These are phyloP conservation scores for Tricholoma sp. DNA, from an alignment of 768 basidiomycete species.

Conservation along the genomic window DNA sequence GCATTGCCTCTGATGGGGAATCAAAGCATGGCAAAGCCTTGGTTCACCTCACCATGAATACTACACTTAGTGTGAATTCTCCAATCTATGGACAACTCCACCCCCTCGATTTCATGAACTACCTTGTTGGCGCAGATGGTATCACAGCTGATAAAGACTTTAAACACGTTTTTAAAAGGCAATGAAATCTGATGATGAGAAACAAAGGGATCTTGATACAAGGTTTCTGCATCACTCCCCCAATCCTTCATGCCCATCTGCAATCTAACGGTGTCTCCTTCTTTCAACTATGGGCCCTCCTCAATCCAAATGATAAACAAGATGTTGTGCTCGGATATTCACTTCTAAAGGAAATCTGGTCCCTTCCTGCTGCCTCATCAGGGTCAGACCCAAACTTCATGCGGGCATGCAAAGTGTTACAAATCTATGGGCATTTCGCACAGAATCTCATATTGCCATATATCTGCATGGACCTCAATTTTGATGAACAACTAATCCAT, in stretches of 20 bases:
- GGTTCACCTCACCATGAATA: conserved; percentile 8
- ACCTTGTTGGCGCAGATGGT: conserved; percentile 24
- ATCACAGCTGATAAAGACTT: conserved; percentile 26
- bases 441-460: conserved; percentile 26
- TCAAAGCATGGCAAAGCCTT: conserved; percentile 10
- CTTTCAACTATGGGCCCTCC: conserved; percentile 14
- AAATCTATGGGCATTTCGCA: conserved; percentile 17
- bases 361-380: conserved; percentile 12
- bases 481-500: conserved; percentile 28
- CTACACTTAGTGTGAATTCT: conserved; percentile 4
- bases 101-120: conserved; percentile 20
- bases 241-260: conserved; percentile 12
- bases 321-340: conserved; percentile 24
- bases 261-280: conserved; percentile 10
- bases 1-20: conserved; percentile 15
- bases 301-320: conserved; percentile 28
- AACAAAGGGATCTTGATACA: conserved; percentile 13
- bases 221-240: background rate
- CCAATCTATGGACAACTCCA: conserved; percentile 13
- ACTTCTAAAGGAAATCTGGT: conserved; percentile 22
- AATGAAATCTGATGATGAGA: conserved; percentile 20
- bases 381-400: conserved; percentile 12
- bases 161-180: conserved; percentile 26
- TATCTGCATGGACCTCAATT: conserved; percentile 21
- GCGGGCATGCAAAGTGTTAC: conserved; percentile 16